These are phyloP conservation scores for Wickerhamia fluorescens DNA, from an alignment of 805 yeast species.

Conservation along the genomic window DNA sequence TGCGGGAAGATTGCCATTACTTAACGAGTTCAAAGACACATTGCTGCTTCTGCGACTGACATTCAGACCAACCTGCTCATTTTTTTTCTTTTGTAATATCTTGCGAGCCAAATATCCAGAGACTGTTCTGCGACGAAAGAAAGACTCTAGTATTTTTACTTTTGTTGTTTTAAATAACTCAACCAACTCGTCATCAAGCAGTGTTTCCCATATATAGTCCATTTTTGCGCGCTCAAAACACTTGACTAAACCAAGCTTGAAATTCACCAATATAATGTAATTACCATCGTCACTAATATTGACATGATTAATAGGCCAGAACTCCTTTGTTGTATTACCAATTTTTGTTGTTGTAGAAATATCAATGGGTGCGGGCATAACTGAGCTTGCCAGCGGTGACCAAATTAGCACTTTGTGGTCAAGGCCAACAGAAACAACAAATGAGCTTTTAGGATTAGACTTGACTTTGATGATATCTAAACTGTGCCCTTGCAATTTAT, in stretches of 20 bases:
- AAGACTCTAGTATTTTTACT: constrained; percentile 44
- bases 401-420: constrained; percentile 68
- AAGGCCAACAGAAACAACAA: constrained; percentile 63
- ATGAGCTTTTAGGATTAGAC: constrained; percentile 54
- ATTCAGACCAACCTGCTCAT: constrained; percentile 5
- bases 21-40: constrained; percentile 14
- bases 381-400: constrained; percentile 49
- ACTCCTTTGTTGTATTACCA: constrained; percentile 17
- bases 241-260: constrained; percentile 42
- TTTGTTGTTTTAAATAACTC: constrained; percentile 11
- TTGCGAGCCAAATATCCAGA: constrained; percentile 38
- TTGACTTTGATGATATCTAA: constrained; percentile 56
- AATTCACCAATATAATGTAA: constrained; percentile 48
- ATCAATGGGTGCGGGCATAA: constrained; percentile 14
- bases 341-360: constrained; percentile 36
- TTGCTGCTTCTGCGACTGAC: constrained; percentile 27
- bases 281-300: constrained; percentile 55
- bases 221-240: constrained; percentile 54
- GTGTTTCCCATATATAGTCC: constrained; percentile 52
- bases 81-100: constrained; percentile 17
- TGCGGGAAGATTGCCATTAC: constrained; percentile 31
- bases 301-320: constrained; percentile 58
- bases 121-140: constrained; percentile 50
- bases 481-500: constrained; percentile 41
- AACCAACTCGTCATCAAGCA: constrained; percentile 28